Evolutionary conservation across 2,329 filamentous ascomycete species (phyloP), one percentile per base, ranked within the genome.

Genomic region (Aspergillus pseudoterreus): DNA sequence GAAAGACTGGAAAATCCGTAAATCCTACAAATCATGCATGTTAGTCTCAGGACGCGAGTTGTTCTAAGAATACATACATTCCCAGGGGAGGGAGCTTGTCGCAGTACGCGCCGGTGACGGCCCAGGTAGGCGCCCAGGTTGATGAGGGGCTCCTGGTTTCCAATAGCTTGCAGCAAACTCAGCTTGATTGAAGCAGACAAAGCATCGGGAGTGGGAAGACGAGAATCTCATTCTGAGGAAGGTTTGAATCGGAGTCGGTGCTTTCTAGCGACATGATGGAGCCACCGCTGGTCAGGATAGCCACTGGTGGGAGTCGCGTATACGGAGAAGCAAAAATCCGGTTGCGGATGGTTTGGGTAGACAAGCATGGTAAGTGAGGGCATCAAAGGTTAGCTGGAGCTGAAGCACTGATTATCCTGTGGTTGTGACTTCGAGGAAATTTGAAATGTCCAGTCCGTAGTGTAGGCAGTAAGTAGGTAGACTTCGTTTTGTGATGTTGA

Each of bases 61-160:
- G 55, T 63, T 63, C 60, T 64, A 62, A 64, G 61, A 58, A 58
- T 57, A 57, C 43, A 42, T 47, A 33, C 32, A 47, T 53, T 53
- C 46, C 41, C 35, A 21, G 47, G 49, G 49, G 54, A 51, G 45
- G 45, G 32, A 50, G 50, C 43, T 55, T 51, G 56, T 57, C 53
- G 52, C 58, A 63, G 62, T 64, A 65, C 56, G 63, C 62, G 63
- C 63, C 57, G 59, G 52, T 42, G 30, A 38, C 32, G 46, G 43
- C 45, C 47, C 50, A 56, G 43, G 50, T 54, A 57, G 55, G 64
- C 63, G 64, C 57, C 57, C 57, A 50, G 52, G 51, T 47, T 51
- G 45, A 55, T 58, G 49, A 60, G 52, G 62, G 60, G 17, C 49
- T 59, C 49, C 30, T 57, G 39, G 45, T 42, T 38, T 38, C 52